Base-by-base conservation (phyloP, 192 early-diverging fungal genomes). In the Gamsiella multidivaricata region DNA sequence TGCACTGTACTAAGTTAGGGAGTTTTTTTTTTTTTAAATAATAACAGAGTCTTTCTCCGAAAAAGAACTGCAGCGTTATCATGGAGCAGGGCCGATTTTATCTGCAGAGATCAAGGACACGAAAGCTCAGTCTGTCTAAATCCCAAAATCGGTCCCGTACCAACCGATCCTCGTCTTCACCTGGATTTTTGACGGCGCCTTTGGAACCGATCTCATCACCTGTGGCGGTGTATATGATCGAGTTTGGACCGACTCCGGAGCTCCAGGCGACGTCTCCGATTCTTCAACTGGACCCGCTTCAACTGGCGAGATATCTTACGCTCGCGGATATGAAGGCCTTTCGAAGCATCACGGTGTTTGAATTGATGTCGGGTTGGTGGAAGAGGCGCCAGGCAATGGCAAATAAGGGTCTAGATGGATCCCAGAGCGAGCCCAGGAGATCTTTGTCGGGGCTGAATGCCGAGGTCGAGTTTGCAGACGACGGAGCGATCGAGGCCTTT, bases 291-390 rank as follows among this genome's bases (percentile, higher is more conserved):
- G 81, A 85, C 5, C 62, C 85, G 9, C 57, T 80, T 7, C 76
- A 85, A 46, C 61, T 89, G 14, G 89, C 89, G 22, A 63, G 82
- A 53, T 89, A 89, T 41, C 37, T 83, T 25, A 83, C 82, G 0
- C 33, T 83, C 47, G 73, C 79, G 29, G 82, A 83, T 53, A 80
- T 76, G 72, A 68, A 61, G 50, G 70, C 70, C 14, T 80, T 83
- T 32, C 52, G 79, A 23, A 64, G 62, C 36, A 83, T 83, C 31
- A 79, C 75, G 6, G 70, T 83, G 1, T 83, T 62, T 50, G 76
- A 83, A 31, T 57, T 71, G 4, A 80, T 83, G 71, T 65, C 81
- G 2, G 63, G 75, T 2, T 79, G 55, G 75, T 79, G 75, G 75
- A 63, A 64, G 39, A 74, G 72, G 45, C 59, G 81, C 0, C 65